Percentiles rank a stretch among this genome's conserved stretches.
Evolutionary conservation across 169 alveolate species (phyloP).

Genomic region (Babesia ovata): DNA sequence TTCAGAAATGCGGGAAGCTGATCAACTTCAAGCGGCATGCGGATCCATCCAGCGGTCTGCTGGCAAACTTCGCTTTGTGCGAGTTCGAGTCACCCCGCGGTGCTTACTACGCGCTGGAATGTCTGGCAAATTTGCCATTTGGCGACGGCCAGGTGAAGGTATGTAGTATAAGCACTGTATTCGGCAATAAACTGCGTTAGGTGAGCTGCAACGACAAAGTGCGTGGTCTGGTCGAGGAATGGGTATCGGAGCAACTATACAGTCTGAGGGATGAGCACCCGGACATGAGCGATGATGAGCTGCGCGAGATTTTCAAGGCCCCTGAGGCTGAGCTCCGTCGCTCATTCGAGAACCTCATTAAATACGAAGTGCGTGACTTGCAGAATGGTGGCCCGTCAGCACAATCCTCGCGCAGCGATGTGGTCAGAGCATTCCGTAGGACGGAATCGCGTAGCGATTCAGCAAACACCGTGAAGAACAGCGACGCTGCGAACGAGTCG

Average conservation of each 20-base stretch:
- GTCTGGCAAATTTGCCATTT: constrained; percentile 34
- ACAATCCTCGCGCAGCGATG: background rate
- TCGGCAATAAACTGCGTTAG: background rate
- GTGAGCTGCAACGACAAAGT: constrained; percentile 69
- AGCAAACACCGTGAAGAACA: background rate
- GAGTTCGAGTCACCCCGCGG: constrained; percentile 66
- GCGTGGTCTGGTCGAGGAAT: constrained; percentile 46
- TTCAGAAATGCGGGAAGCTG: constrained; percentile 63
- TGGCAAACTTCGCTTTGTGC: constrained; percentile 65
- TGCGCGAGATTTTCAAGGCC: constrained; percentile 34
- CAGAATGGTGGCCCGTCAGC: background rate
- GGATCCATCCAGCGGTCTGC: constrained; percentile 65
- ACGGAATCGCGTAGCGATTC: constrained; percentile 24
- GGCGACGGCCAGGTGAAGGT: constrained; percentile 55
- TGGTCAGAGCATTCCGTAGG: background rate
- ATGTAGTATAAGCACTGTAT: background rate
- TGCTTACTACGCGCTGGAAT: constrained; percentile 61
- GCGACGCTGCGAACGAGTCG: constrained; percentile 14
- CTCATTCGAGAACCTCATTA: constrained; percentile 48
- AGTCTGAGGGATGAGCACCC: constrained; percentile 26
- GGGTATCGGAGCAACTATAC: constrained; percentile 46
- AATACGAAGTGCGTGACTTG: constrained; percentile 20
- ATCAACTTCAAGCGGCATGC: constrained; percentile 52
- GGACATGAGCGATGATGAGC: constrained; percentile 37
- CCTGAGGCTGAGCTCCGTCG: constrained; percentile 40